Conservation (phyloP, 306 rosid genomes). For the Arachis stenosperma region DNA sequence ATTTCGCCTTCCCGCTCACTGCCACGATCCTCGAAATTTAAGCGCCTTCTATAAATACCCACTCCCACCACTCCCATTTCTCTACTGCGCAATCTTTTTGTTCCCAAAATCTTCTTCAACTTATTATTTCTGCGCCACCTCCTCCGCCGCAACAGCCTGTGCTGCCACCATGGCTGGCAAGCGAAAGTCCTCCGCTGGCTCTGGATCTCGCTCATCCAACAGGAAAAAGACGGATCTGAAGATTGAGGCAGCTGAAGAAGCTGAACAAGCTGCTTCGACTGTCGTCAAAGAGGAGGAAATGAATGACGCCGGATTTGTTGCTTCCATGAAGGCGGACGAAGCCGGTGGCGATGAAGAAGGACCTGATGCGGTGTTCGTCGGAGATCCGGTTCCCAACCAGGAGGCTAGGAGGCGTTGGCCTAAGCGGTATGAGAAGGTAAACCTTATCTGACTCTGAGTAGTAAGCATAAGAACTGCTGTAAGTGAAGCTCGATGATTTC, state of each 20-base stretch:
- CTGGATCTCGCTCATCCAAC: neutral
- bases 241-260: neutral
- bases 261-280: neutral
- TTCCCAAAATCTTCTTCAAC: neutral
- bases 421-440: slow-evolving; percentile 51
- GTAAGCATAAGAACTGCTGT: neutral
- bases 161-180: slow-evolving; percentile 25
- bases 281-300: neutral
- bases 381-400: slow-evolving; percentile 39
- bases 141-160: neutral
- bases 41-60: slow-evolving; percentile 25
- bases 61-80: neutral
- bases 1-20: slow-evolving; percentile 44
- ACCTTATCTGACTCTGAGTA: neutral
- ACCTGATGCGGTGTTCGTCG: slow-evolving; percentile 32
- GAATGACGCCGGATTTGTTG: neutral
- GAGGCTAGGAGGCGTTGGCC: slow-evolving; percentile 73
- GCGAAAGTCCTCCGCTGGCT: neutral
- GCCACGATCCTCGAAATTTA: slow-evolving; percentile 3
- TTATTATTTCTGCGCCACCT: neutral
- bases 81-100: neutral
- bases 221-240: neutral
- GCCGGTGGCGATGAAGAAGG: neutral
- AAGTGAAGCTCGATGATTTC: neutral
- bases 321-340: neutral